Conservation (phyloP, 257 asterid species). For the Nicotiana otophora region DNA sequence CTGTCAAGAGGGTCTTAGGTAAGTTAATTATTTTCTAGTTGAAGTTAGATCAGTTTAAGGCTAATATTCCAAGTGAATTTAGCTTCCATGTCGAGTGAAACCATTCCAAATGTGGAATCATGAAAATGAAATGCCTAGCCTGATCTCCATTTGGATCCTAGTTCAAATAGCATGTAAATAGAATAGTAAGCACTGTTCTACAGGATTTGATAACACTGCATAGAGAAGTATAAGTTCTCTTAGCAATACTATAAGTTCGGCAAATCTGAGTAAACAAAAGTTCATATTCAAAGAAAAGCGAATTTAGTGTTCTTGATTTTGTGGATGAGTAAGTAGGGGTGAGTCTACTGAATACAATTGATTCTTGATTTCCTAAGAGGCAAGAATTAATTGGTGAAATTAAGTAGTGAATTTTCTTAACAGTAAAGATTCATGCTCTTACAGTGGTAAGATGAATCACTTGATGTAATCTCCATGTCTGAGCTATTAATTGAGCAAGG, state of each 20-base stretch:
- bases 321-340: background rate
- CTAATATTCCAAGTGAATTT: background rate
- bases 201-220: background rate
- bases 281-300: background rate
- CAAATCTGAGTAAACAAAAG: background rate
- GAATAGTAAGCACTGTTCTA: background rate
- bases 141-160: background rate
- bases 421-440: background rate
- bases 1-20: slow-evolving; percentile 96
- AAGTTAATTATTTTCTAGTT: background rate
- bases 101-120: background rate
- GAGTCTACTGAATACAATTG: background rate
- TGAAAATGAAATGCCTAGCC: background rate
- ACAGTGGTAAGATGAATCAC: background rate
- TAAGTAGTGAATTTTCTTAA: background rate
- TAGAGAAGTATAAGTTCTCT: background rate
- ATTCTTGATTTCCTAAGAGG: background rate
- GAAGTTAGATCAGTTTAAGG: background rate
- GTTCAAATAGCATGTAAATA: background rate
- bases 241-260: background rate
- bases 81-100: background rate
- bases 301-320: background rate
- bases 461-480: too few relatives aligned
- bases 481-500: too few relatives aligned
- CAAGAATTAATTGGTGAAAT: background rate